Conservation (phyloP, 306 rosid genomes). For the Rubus idaeus region DNA sequence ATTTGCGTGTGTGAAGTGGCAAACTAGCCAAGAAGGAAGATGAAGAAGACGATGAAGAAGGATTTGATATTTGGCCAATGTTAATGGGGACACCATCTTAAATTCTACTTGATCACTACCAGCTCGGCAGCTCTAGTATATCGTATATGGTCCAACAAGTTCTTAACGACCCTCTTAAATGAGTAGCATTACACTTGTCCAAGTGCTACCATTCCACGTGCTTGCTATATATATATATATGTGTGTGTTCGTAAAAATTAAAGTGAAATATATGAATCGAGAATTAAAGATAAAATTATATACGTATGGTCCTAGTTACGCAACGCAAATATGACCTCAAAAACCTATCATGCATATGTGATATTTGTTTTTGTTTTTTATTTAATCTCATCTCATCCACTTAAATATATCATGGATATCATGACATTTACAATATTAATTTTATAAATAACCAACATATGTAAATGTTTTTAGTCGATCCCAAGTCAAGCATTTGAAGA, state of each 20-base stretch:
- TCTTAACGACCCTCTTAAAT: slow-evolving; percentile 60
- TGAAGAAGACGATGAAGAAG: neutral
- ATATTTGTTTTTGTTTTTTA: neutral
- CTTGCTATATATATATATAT: neutral
- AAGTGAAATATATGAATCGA: neutral
- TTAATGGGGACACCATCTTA: slow-evolving; percentile 64
- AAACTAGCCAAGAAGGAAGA: neutral
- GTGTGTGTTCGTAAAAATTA: neutral
- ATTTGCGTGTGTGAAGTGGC: slow-evolving; percentile 23
- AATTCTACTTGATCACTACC: slow-evolving; percentile 62
- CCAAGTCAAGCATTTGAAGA: neutral
- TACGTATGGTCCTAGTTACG: neutral
- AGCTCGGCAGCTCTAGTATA: slow-evolving; percentile 87
- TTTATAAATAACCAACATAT: neutral
- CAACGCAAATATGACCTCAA: neutral
- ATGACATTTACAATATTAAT: too few species aligned
- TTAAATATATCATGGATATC: too few species aligned
- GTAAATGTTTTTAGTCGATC: neutral
- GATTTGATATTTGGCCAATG: slow-evolving; percentile 13
- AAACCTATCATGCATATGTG: neutral
- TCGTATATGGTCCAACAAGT: slow-evolving; percentile 61
- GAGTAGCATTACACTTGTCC: slow-evolving; percentile 55
- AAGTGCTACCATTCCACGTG: slow-evolving; percentile 34
- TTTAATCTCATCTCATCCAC: too few species aligned
- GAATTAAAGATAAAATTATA: neutral